phyloP scores from a whole-genome alignment of 2,329 filamentous ascomycete species.

The Pseudophaeomoniella oleicola region DNA sequence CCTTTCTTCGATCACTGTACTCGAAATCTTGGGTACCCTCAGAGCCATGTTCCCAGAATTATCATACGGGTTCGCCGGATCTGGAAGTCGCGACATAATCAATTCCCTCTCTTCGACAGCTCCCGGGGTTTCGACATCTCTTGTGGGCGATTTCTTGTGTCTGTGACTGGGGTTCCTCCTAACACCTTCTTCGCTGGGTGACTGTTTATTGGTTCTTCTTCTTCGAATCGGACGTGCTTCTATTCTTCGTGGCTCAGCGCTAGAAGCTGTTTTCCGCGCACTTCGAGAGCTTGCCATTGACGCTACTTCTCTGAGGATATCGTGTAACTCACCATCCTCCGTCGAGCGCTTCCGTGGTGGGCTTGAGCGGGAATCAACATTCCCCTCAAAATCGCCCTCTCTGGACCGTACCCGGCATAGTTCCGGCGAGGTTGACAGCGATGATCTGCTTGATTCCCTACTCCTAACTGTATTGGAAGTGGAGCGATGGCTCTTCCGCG shows the following conservation, averaged over 20 bases:
- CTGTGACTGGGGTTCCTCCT: too few species aligned
- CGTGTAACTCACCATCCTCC: background rate
- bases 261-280: too few species aligned
- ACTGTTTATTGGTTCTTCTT: background rate
- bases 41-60: background rate
- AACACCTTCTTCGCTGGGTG: background rate
- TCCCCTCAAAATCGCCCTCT: background rate
- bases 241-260: background rate
- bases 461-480: background rate
- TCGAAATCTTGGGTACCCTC: background rate
- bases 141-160: too few species aligned
- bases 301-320: background rate
- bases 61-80: background rate
- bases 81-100: background rate
- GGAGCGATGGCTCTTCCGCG: background rate
- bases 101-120: background rate
- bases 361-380: background rate
- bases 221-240: background rate
- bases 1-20: conserved; percentile 19
- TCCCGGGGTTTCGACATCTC: background rate
- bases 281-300: background rate
- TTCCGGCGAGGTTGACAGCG: background rate
- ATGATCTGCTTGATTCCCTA: background rate
- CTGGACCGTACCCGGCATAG: background rate
- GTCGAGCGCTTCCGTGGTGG: background rate